phyloP scores from a whole-genome alignment of 2,329 filamentous ascomycete genomes.

The Cercospora sesami region DNA sequence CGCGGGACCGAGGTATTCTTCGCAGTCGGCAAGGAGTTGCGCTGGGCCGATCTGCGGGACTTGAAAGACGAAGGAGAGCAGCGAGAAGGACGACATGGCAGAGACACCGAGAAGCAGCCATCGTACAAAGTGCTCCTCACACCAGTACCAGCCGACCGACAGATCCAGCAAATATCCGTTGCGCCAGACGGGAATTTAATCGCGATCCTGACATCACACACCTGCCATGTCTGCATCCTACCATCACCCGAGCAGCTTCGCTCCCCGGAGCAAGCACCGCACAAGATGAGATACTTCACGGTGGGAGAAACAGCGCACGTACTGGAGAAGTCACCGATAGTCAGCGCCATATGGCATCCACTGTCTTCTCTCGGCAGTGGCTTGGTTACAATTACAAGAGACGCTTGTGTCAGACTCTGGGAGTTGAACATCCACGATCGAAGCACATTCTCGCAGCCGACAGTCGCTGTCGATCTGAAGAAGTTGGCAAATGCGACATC shows the following conservation, averaged over 20 bases:
- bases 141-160: constrained; percentile 64
- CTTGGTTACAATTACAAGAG: constrained; percentile 82
- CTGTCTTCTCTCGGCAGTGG: constrained; percentile 78
- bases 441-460: constrained; percentile 82
- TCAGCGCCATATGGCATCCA: constrained; percentile 88
- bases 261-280: constrained; percentile 63
- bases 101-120: constrained; percentile 2
- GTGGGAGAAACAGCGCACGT: constrained; percentile 92
- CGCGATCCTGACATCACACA: constrained; percentile 82
- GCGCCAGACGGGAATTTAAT: constrained; percentile 81
- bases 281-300: constrained; percentile 84
- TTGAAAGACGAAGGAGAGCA: constrained; percentile 61
- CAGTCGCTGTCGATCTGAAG: constrained; percentile 81
- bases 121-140: constrained; percentile 60
- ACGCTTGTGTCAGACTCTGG: constrained; percentile 88
- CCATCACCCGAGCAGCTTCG: constrained; percentile 77
- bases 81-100: constrained; percentile 13
- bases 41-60: constrained; percentile 82
- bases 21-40: constrained; percentile 82
- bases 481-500: constrained; percentile 83
- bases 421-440: constrained; percentile 81
- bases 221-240: constrained; percentile 81
- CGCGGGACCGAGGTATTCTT: constrained; percentile 86
- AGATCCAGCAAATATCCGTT: constrained; percentile 80
- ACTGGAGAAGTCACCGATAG: constrained; percentile 76